Conservation (phyloP, 2,329 filamentous ascomycete genomes). For the Coniochaeta hoffmannii region DNA sequence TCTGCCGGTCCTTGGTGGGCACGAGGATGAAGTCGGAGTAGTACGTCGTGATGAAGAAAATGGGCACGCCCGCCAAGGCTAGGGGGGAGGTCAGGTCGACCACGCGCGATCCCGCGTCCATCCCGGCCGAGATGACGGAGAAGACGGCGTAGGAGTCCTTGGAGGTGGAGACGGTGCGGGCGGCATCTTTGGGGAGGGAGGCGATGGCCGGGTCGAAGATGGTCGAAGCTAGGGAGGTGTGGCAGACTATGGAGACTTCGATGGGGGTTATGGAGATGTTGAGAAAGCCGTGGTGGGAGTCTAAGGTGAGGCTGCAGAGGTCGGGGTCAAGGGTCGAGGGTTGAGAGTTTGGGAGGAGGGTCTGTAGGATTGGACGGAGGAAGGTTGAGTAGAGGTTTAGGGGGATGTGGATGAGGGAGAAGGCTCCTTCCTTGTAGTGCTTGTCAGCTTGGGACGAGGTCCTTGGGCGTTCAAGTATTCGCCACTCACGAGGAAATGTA, state of each 20-base stretch:
- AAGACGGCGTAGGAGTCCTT: conserved; percentile 81
- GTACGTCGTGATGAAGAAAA: conserved; percentile 98
- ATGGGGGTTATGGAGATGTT: conserved; percentile 90
- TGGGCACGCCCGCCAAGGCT: conserved; percentile 85
- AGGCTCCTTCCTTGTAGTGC: conserved; percentile 64
- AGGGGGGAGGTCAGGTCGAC: conserved; percentile 86
- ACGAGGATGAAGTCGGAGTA: conserved; percentile 97
- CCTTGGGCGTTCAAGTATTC: neutral
- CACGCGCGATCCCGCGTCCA: conserved; percentile 86
- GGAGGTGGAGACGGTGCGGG: conserved; percentile 62
- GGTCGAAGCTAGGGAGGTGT: conserved; percentile 62
- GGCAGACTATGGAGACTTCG: conserved; percentile 88
- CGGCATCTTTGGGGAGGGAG: conserved; percentile 47
- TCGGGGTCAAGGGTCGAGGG: conserved; percentile 16
- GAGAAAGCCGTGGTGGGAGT: conserved; percentile 69
- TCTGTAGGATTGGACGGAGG: conserved; percentile 77
- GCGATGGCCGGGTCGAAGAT: conserved; percentile 69
- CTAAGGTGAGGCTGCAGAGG: conserved; percentile 33
- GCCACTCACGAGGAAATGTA: conserved; percentile 47
- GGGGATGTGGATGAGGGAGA: conserved; percentile 87
- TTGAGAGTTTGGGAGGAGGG: conserved; percentile 60
- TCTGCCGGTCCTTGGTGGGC: conserved; percentile 63
- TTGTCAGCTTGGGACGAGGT: conserved; percentile 5
- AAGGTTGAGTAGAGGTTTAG: conserved; percentile 70
- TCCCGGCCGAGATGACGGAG: conserved; percentile 80